Base-by-base conservation (phyloP, 352 stramenopile species). In the Pythium sukuiense region DNA sequence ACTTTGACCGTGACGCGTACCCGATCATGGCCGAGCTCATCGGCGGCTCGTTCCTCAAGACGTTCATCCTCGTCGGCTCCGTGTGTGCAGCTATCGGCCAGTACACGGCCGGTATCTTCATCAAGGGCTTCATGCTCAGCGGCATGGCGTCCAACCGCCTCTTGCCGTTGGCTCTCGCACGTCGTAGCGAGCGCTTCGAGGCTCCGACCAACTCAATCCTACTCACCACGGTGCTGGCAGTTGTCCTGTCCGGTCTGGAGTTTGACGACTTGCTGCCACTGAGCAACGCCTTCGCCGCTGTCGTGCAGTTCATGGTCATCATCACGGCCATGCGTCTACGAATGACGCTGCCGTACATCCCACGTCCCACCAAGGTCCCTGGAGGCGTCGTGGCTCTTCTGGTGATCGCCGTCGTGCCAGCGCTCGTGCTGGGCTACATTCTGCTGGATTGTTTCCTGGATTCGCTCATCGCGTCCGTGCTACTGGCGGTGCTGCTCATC, bases 251-350 rank as follows among this genome's bases (percentile, higher is more conserved):
- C 8, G 59, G 52, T 2, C 29, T 76, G 26, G 58, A 75, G 30
- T 87, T 92, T 62, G 67, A 90, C 16, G 70, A 75, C n/a, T 80
- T 6, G 32, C 79, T 7, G 18, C 79, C 29, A 83, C 74, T 88
- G 32, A 72, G 60, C 33, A 29, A 88, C 43, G 81, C 87, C 53
- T 94, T 93, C 55, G 63, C 93, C 29, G 74, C 78, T 14, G 74
- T 87, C 20, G 72, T 87, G 14, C 74, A 98, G 46, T 41, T 98
- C 4, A 66, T 98, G 33, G 93, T 98, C 63, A 97, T 98, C 65
- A 75, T 72, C 14, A 84, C 95, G 0, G 89, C 96, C 72, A 78
- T 98, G 50, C 87, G 93, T 32, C 76, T 99, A 7, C 86, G 96
- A 3, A 61, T 85, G 6, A 81, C 74, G 46, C 61, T 87, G 54